Evolutionary conservation across 202 grass and related monocot species (phyloP).

Genomic region (Musa balbisiana): DNA sequence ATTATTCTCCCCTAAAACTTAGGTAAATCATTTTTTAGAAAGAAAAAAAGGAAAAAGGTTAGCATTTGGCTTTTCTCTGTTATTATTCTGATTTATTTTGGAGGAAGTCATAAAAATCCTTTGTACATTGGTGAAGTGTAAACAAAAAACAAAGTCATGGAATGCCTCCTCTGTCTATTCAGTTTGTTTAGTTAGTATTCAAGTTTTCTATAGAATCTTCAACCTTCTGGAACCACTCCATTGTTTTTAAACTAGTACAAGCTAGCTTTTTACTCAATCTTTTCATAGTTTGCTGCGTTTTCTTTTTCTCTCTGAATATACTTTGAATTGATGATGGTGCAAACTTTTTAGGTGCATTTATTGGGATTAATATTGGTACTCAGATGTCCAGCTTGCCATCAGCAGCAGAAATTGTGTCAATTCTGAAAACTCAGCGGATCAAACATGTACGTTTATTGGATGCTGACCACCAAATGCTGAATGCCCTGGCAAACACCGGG

Average conservation of each 20-base stretch:
- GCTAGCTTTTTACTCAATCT: neutral
- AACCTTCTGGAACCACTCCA: neutral
- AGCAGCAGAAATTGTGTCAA: conserved; percentile 64
- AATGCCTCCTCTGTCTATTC: too few relatives aligned
- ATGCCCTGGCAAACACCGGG: conserved; percentile 66
- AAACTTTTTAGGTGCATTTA: conserved; percentile 52
- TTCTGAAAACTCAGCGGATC: conserved; percentile 66
- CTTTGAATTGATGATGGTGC: neutral
- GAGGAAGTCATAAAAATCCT: too few relatives aligned
- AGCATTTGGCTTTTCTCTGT: too few relatives aligned
- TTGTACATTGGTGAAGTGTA: too few relatives aligned
- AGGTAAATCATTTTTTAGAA: too few relatives aligned
- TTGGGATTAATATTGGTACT: conserved; percentile 78
- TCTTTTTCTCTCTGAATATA: neutral
- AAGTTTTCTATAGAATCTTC: neutral
- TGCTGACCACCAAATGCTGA: conserved; percentile 72
- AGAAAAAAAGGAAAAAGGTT: too few relatives aligned
- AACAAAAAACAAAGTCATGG: too few relatives aligned
- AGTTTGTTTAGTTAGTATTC: too few relatives aligned
- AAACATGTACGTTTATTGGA: conserved; percentile 70
- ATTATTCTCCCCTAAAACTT: too few relatives aligned
- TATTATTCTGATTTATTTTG: too few relatives aligned
- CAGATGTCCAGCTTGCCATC: conserved; percentile 45
- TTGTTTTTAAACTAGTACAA: neutral
- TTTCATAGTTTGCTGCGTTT: neutral